These are phyloP conservation scores for Torulaspora globosa DNA, from an alignment of 1,139 yeast genomes.

Conservation along the genomic window DNA sequence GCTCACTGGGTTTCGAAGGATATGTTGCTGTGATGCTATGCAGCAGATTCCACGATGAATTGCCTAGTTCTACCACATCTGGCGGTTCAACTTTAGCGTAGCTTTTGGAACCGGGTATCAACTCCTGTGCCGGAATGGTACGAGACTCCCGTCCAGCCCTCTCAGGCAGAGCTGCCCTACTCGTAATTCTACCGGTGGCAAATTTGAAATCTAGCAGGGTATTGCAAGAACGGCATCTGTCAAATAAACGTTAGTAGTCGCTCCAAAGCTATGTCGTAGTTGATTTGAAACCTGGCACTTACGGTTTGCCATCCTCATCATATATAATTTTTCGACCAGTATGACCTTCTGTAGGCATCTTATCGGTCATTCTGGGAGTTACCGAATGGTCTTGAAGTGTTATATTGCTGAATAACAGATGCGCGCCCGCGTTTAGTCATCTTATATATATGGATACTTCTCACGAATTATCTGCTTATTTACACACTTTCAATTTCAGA, in stretches of 20 bases:
- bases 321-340: constrained; percentile 69
- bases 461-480: not conserved
- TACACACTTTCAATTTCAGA: constrained; percentile 1
- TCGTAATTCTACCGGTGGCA: constrained; percentile 20
- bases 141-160: constrained; percentile 22
- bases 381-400: not conserved
- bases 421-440: constrained; percentile 4
- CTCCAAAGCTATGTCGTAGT: not conserved
- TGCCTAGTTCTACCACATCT: constrained; percentile 76
- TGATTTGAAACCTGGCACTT: constrained; percentile 37
- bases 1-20: constrained; percentile 61
- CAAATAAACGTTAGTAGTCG: not conserved
- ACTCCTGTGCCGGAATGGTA: constrained; percentile 13
- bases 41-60: constrained; percentile 86
- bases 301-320: constrained; percentile 90
- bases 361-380: constrained; percentile 10
- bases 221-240: constrained; percentile 74
- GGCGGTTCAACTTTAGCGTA: constrained; percentile 68
- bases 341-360: constrained; percentile 41
- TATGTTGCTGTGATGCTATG: constrained; percentile 90
- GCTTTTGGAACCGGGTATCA: constrained; percentile 25
- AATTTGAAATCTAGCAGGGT: constrained; percentile 68
- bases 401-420: not conserved
- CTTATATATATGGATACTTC: constrained; percentile 1
- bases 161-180: constrained; percentile 7